Percentiles rank a stretch among this genome's conserved stretches.
These are phyloP conservation scores for Durusdinium trenchii DNA, from an alignment of 73 alveolate genomes.

Conservation along the genomic window DNA sequence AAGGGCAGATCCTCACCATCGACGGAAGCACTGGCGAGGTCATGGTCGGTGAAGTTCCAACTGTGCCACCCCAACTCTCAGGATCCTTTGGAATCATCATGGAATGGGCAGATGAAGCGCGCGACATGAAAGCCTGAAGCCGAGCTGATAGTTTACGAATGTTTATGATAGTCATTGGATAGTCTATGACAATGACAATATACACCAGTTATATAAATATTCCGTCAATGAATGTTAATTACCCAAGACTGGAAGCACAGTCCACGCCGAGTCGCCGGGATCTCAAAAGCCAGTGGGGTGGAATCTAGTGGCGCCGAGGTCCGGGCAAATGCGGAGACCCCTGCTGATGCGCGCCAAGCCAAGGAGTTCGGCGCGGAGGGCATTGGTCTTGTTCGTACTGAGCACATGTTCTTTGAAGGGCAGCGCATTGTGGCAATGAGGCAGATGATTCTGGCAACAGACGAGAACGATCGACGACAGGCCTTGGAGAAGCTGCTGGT, in stretches of 20 bases:
- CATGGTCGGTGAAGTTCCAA: slow-evolving; percentile 25
- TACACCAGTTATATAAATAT: background rate
- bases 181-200: background rate
- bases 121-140: slow-evolving; percentile 96
- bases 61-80: slow-evolving; percentile 38
- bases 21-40: slow-evolving; percentile 97
- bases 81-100: slow-evolving; percentile 96
- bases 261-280: background rate
- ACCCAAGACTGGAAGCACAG: background rate
- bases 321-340: slow-evolving; percentile 97
- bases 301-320: background rate
- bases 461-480: slow-evolving; percentile 93
- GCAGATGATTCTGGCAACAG: slow-evolving; percentile 41
- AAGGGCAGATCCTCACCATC: slow-evolving; percentile 97
- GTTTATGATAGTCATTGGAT: too few relatives aligned
- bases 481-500: slow-evolving; percentile 97
- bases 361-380: slow-evolving; percentile 91
- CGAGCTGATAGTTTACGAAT: too few relatives aligned
- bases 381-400: slow-evolving; percentile 97
- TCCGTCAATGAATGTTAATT: background rate
- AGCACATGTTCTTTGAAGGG: slow-evolving; percentile 96
- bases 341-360: slow-evolving; percentile 96
- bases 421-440: slow-evolving; percentile 23
- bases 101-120: slow-evolving; percentile 97
- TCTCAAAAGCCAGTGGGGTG: background rate